Evolutionary conservation across 495 filamentous ascomycete species (phyloP), one percentile per base, ranked within the genome.

Genomic region (Lasiosphaeriaceae sp.): DNA sequence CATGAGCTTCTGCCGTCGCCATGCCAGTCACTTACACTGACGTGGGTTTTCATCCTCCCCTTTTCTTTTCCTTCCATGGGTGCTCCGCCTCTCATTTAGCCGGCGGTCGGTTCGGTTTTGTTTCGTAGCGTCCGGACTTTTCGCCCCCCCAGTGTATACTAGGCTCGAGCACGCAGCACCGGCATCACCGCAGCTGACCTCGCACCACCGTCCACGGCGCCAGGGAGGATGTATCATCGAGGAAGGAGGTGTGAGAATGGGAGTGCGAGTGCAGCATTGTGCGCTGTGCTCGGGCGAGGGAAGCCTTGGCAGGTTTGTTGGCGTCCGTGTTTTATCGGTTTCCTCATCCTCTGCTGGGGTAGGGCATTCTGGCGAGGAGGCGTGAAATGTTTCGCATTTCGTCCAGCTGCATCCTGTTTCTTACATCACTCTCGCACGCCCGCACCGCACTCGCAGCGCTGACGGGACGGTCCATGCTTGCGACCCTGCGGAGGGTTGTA

Each of bases 361-460:
- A 3, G 26, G 26, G 3, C 29, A n/a, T 29, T 59, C 45, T 52
- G 56, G 47, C 20, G 49, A 53, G 23, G 23, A 47, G 58, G 52
- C 53, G 54, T 47, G 47, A 59, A 59, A 63, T 59, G 48, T 59
- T 56, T 63, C 53, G 60, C 60, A 59, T 63, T 43, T 55, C 46
- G 47, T 58, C 49, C 48, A 46, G 51, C 57, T 37, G 45, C 61
- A 55, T 58, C 50, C 52, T 45, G 47, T 55, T 58, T 61, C 54
- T 57, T 51, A 50, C 57, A 50, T 34, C 41, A 17, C 49, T 31
- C 55, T 48, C 58, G n/a, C 59, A 41, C 55, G n/a, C n/a, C n/a
- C n/a, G n/a, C n/a, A n/a, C n/a, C n/a, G n/a, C n/a, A n/a, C n/a
- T n/a, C n/a, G n/a, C n/a, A 54, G 55, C 54, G 54, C 51, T 56